phyloP scores from a whole-genome alignment of 129 eudicot genomes.

The Gnaphalium uliginosum region DNA sequence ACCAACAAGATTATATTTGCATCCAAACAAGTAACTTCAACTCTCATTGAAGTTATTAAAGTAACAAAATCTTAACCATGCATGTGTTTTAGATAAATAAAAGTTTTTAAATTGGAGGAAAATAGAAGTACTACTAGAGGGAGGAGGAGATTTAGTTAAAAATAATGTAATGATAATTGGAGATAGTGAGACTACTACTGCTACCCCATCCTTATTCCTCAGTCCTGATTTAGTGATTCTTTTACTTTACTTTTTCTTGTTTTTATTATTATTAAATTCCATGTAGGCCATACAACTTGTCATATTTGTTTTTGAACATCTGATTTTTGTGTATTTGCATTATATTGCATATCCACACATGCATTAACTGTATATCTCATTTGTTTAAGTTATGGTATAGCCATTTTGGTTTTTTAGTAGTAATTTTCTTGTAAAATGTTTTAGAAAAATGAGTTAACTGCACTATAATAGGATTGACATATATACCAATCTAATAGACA shows the following conservation, averaged over 20 bases:
- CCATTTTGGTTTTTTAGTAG: no score
- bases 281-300: constrained; percentile 20
- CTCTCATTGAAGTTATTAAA: constrained; percentile 18
- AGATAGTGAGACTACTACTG: constrained; percentile 34
- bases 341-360: background rate
- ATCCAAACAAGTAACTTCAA: constrained; percentile 15
- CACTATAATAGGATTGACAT: no score
- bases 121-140: constrained; percentile 6
- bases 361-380: no score
- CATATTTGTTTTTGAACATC: background rate
- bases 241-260: constrained; percentile 29
- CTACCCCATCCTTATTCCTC: constrained; percentile 40
- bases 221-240: constrained; percentile 33
- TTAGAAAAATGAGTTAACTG: no score
- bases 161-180: constrained; percentile 29
- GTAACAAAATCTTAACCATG: constrained; percentile 14
- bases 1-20: constrained; percentile 10
- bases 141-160: constrained; percentile 29
- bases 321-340: background rate
- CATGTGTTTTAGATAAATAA: constrained; percentile 22
- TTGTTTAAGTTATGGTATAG: no score
- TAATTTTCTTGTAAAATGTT: no score
- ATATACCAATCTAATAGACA: no score
- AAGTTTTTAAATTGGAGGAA: constrained; percentile 24
- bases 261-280: constrained; percentile 1